Percentiles rank a stretch among this genome's conserved stretches.
phyloP scores from a whole-genome alignment of 75 land plant genomes.

The Ceratopteris richardii region DNA sequence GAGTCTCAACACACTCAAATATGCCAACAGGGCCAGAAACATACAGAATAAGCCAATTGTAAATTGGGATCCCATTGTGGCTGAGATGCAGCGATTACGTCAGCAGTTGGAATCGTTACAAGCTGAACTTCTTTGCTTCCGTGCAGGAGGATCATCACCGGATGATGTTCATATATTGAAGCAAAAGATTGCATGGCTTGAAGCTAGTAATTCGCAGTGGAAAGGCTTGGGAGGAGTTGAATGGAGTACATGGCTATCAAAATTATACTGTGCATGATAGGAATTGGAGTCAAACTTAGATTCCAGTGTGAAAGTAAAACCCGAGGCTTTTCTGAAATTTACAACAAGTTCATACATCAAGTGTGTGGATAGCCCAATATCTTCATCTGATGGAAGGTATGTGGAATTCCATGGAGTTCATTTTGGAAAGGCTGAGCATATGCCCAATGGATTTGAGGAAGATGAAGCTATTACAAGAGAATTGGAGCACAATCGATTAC shows the following conservation, averaged over 20 bases:
- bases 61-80: conserved; percentile 86
- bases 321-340: not conserved
- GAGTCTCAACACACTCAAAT: conserved; percentile 87
- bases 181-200: conserved; percentile 69
- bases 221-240: conserved; percentile 17
- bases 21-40: conserved; percentile 98
- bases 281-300: not conserved
- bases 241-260: conserved; percentile 14
- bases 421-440: not conserved
- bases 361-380: not conserved
- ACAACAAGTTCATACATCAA: not conserved
- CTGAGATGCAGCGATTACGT: conserved; percentile 91
- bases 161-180: conserved; percentile 48
- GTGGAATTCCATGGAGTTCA: not conserved
- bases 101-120: conserved; percentile 83
- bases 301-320: not conserved
- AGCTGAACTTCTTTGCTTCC: conserved; percentile 68
- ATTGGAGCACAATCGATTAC: conserved; percentile 22
- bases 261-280: conserved; percentile 8
- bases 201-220: conserved; percentile 56
- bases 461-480: conserved; percentile 19
- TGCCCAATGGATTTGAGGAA: not conserved
- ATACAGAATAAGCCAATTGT: conserved; percentile 97
- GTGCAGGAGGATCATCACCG: conserved; percentile 42
- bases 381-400: not conserved